Evolutionary conservation across 768 basidiomycete genomes (phyloP), one percentile per base, ranked within the genome.

Genomic region (Suillus brevipes): DNA sequence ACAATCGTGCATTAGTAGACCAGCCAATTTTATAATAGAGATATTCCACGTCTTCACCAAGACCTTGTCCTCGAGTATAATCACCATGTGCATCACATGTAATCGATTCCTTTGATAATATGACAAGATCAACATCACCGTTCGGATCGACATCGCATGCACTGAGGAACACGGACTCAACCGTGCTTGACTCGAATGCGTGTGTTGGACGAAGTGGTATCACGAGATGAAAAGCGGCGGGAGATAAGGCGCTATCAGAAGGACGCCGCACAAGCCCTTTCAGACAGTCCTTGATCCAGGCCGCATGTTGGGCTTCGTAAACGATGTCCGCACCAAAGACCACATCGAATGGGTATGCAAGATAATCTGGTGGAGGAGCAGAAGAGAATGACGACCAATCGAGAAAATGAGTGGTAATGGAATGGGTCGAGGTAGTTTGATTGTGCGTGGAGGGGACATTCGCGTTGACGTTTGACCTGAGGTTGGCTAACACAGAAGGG

Each of bases 201-300:
- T 90, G 89, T 0, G 89, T 91, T 0, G 80, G 73, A 0, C 94
- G 89, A 5, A 91, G 79, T 1, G 93, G 91, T n/a, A 94, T 85
- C 58, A 93, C 81, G 16, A 94, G 83, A 69, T 93, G 90, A 74
- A 95, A 95, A 25, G 13, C 34, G 4, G 61, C 28, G 2, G 70
- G 68, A 25, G 34, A 14, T 9, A 23, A 1, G 23, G 18, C 3
- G 50, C 62, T 6, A 45, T 28, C 36, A 8, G 42, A 62, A 3
- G 76, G 75, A 50, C 56, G 65, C 18, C 74, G 72, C 37, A 87
- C 77, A 20, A 84, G 74, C 0, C 62, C 69, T 12, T 68, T 66
- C 49, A 86, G 79, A 56, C 81, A 81, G 25, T 75, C 73, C 6
- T 76, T 77, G 66, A 88, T 80, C 82, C 83, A 84, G 1, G 66